Evolutionary conservation across 2,329 filamentous ascomycete genomes (phyloP).

Genomic region (Phoma sp.): DNA sequence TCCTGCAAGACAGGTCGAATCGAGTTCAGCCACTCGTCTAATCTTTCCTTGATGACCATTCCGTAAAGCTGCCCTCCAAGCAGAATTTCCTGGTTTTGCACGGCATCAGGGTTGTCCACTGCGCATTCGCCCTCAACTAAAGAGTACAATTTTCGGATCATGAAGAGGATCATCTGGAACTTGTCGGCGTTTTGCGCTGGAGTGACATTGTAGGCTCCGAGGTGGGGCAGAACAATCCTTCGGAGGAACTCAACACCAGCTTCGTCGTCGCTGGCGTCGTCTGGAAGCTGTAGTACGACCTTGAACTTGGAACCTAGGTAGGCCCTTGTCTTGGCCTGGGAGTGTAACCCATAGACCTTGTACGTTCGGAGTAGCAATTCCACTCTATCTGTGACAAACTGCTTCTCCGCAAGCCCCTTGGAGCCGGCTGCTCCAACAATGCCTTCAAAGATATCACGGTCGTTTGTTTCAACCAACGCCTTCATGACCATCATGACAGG

Average conservation of each 20-base stretch:
- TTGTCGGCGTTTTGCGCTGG: constrained; percentile 88
- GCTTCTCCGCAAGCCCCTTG: constrained; percentile 80
- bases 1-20: constrained; percentile 61
- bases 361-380: constrained; percentile 92
- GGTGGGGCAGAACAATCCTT: constrained; percentile 87
- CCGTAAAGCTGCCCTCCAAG: constrained; percentile 93
- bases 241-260: constrained; percentile 90
- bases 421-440: constrained; percentile 79
- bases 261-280: constrained; percentile 85
- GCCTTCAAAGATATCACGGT: constrained; percentile 94
- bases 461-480: constrained; percentile 92
- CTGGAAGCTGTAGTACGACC: constrained; percentile 81
- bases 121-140: constrained; percentile 91
- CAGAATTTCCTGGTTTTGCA: constrained; percentile 94
- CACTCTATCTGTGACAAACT: constrained; percentile 90
- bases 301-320: constrained; percentile 93
- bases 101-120: constrained; percentile 93
- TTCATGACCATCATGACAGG: constrained; percentile 97
- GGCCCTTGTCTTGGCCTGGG: constrained; percentile 78
- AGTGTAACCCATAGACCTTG: constrained; percentile 87
- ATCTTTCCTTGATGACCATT: constrained; percentile 91
- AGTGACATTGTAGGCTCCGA: constrained; percentile 84
- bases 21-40: constrained; percentile 87
- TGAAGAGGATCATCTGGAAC: constrained; percentile 91
- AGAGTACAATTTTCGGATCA: constrained; percentile 94